Base-by-base conservation (phyloP, 257 asterid species). In the Plantago ovata region DNA sequence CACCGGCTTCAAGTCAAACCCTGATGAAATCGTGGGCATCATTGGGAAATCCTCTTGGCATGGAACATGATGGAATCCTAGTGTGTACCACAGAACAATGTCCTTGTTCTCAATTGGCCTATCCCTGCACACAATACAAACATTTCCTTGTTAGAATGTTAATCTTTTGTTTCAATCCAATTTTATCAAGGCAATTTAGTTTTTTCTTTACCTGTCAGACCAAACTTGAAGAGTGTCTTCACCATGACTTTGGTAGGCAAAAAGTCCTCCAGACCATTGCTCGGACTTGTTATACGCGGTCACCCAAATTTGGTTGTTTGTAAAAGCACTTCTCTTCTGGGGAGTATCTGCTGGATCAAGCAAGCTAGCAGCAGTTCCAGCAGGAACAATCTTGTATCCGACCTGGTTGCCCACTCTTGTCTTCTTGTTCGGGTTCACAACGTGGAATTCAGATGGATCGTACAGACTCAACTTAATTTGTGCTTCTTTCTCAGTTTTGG, bases 41-140 rank as follows among this genome's bases (percentile, higher is more conserved):
- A 92, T 84, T 0, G 98, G 98, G 59, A 64, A 92, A 63, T 92
- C 98, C 62, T 92, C 98, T 54, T 92, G 98, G 74, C 98, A 92
- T 16, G 98, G 98, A n/a, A 92, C 79, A 33, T 92, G 98, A 74
- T 92, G 98, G 75, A 92, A 92, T 0, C 98, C 98, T 60, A 92
- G 64, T 18, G 98, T 92, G 45, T 92, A 92, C 98, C 98, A 92
- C 55, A 92, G 2, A 61, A 92, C 97, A 2, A 92, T 85, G 76
- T 92, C 98, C 79, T 72, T 80, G 78, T 86, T 81, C 81, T 85
- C 95, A 14, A 92, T 92, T 1, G 72, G 44, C 18, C 98, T 74
- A 46, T 92, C 85, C 73, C 98, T 87, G 83, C 66, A 69, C 14
- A 24, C 13, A 58, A 20, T 22, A 12, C 36, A 28, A 28, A 28